A percentile compares a stretch with the other conserved stretches of the same genome.
phyloP scores from a whole-genome alignment of 371 early-diverging fungal genomes.

The Syncephalastrum sp. region DNA sequence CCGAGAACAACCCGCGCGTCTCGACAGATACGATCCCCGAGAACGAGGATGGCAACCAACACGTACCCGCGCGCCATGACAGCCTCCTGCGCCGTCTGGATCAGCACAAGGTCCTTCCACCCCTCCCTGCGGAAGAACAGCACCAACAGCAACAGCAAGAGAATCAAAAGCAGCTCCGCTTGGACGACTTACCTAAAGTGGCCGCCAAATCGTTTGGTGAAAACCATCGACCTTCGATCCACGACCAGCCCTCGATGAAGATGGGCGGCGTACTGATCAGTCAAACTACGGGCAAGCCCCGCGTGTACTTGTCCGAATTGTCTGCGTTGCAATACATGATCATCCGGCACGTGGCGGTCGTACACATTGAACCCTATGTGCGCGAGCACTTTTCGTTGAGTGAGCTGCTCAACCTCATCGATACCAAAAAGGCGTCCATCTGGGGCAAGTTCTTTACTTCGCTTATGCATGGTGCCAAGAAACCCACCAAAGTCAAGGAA shows the following conservation, averaged over 20 bases:
- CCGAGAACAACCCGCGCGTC: conserved; percentile 5
- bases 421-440: conserved; percentile 66
- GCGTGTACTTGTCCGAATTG: conserved; percentile 74
- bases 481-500: conserved; percentile 43
- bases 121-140: conserved; percentile 12
- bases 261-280: conserved; percentile 7
- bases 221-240: neutral
- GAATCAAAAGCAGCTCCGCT: conserved; percentile 1
- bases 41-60: conserved; percentile 4
- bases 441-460: conserved; percentile 76
- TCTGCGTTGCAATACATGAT: conserved; percentile 84
- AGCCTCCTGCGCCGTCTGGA: conserved; percentile 28
- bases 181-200: conserved; percentile 9
- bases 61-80: conserved; percentile 29
- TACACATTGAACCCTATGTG: conserved; percentile 73
- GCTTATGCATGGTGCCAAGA: conserved; percentile 56
- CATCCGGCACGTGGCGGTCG: conserved; percentile 84
- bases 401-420: conserved; percentile 71
- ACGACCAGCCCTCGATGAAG: conserved; percentile 1
- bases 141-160: neutral
- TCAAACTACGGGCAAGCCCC: conserved; percentile 21
- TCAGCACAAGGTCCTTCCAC: conserved; percentile 32
- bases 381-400: conserved; percentile 59
- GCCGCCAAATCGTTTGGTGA: neutral
- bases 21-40: conserved; percentile 9